phyloP scores from a whole-genome alignment of 331 rosid genomes.

The Malus hybrid region DNA sequence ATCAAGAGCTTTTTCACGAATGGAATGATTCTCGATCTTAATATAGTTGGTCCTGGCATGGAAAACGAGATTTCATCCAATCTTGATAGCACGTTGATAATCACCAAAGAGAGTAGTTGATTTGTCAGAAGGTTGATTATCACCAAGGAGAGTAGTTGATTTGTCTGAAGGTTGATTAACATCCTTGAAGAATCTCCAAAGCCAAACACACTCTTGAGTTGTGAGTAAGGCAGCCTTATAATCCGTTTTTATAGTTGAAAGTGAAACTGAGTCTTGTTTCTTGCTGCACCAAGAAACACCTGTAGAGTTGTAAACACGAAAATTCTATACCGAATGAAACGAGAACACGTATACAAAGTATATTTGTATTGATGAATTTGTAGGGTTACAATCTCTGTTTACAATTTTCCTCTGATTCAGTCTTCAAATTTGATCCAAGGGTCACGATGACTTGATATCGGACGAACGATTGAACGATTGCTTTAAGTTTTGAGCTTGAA shows the following conservation, averaged over 20 bases:
- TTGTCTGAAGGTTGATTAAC: not conserved
- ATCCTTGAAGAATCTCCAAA: not conserved
- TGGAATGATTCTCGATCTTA: not conserved
- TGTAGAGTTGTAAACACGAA: not conserved
- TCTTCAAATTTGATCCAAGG: too few relatives aligned
- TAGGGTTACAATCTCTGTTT: too few relatives aligned
- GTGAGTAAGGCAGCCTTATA: not conserved
- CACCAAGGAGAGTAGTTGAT: not conserved
- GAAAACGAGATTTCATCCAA: not conserved
- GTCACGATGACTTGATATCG: too few relatives aligned
- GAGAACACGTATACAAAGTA: too few relatives aligned
- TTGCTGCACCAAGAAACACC: not conserved
- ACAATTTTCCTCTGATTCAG: too few relatives aligned
- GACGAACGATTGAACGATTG: too few relatives aligned
- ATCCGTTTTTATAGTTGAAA: not conserved
- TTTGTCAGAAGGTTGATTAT: not conserved
- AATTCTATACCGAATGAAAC: not conserved
- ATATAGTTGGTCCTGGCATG: not conserved
- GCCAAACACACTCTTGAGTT: slow-evolving; percentile 11
- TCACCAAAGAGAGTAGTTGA: not conserved
- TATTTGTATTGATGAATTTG: too few relatives aligned
- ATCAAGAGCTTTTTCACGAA: not conserved
- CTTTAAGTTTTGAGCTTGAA: too few relatives aligned
- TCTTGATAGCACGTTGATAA: not conserved
- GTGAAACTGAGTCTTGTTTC: not conserved